Evolutionary conservation across 1,284 basidiomycete genomes (phyloP).

Genomic region (Cutaneotrichosporon daszewskae): DNA sequence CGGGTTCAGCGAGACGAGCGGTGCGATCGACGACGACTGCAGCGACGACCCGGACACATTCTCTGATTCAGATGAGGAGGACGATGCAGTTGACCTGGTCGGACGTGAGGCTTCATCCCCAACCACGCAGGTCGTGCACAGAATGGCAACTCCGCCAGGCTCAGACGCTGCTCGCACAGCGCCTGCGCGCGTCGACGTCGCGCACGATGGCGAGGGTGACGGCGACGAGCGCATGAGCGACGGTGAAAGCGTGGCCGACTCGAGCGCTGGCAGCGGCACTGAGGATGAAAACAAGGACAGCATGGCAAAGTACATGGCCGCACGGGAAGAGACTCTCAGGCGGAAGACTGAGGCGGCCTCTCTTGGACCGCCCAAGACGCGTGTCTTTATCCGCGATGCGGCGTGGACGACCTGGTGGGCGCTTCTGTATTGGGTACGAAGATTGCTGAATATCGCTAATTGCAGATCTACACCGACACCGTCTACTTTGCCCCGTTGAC

Average conservation of each 20-base stretch:
- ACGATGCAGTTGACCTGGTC: conserved; percentile 28
- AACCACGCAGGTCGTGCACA: background rate
- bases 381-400: conserved; percentile 66
- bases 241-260: background rate
- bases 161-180: background rate
- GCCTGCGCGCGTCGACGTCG: background rate
- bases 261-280: background rate
- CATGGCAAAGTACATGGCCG: no score
- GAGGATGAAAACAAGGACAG: background rate
- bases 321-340: no score
- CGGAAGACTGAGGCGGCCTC: background rate
- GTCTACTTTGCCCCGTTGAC: conserved; percentile 78
- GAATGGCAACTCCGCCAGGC: background rate
- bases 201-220: conserved; percentile 2
- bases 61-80: conserved; percentile 45
- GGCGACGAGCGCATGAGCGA: conserved; percentile 13
- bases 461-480: conserved; percentile 73
- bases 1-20: conserved; percentile 39
- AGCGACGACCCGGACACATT: conserved; percentile 33
- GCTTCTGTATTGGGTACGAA: conserved; percentile 70
- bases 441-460: background rate
- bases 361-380: conserved; percentile 52
- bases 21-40: conserved; percentile 26
- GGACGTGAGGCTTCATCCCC: background rate
- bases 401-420: conserved; percentile 78